phyloP scores from a whole-genome alignment of 73 alveolate genomes.

The Vitrella brassicaformis region DNA sequence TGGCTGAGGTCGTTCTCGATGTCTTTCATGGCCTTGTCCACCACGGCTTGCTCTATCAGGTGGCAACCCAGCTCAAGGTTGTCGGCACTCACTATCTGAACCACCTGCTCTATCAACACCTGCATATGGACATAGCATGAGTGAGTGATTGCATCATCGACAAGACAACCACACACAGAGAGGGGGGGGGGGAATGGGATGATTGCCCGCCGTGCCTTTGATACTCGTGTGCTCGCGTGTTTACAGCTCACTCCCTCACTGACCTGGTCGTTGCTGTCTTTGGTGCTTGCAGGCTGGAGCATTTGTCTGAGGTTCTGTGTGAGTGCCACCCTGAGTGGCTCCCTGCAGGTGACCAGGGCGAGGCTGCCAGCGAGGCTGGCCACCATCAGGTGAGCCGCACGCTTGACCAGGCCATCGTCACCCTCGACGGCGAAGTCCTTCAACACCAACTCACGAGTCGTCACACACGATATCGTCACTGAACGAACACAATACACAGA shows the following conservation, averaged over 20 bases:
- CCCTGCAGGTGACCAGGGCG: conserved; percentile 80
- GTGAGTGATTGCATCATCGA: not conserved
- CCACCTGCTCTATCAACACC: not conserved
- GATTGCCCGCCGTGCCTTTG: no score
- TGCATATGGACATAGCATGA: not conserved
- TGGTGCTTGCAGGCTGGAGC: not conserved
- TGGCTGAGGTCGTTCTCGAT: conserved; percentile 53
- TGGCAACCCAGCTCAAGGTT: conserved; percentile 70
- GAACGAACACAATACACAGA: conserved; percentile 5
- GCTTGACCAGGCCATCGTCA: conserved; percentile 52
- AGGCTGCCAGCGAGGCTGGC: conserved; percentile 69
- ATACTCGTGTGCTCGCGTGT: no score
- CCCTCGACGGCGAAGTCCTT: conserved; percentile 77
- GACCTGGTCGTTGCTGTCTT: not conserved
- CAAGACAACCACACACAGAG: not conserved
- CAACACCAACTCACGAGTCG: conserved; percentile 71
- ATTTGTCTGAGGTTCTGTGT: conserved; percentile 48
- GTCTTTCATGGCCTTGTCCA: conserved; percentile 57
- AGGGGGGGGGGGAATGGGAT: not conserved
- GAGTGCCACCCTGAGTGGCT: conserved; percentile 63
- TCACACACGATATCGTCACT: conserved; percentile 71
- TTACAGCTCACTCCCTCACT: not conserved
- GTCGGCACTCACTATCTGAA: conserved; percentile 41
- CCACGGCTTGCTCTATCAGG: conserved; percentile 55
- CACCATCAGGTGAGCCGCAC: conserved; percentile 62